These are phyloP conservation scores for Pseudogymnoascus sp. DNA, from an alignment of 2,329 filamentous ascomycete species.

Conservation along the genomic window DNA sequence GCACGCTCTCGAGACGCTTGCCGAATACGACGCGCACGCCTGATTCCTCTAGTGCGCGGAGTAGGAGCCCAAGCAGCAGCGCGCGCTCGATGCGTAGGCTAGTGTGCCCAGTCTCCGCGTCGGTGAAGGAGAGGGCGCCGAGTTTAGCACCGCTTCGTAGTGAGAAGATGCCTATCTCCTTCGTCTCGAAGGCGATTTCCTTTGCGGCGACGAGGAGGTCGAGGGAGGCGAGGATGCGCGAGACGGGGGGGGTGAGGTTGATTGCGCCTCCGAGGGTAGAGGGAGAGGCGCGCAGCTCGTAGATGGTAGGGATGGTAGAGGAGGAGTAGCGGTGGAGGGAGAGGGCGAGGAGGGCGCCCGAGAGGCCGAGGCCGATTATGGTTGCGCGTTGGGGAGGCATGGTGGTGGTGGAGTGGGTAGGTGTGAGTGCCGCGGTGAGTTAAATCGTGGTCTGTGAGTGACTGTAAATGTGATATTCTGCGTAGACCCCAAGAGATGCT, in stretches of 20 bases:
- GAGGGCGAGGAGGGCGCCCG: constrained; percentile 43
- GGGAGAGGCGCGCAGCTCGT: constrained; percentile 39
- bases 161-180: constrained; percentile 26
- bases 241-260: constrained; percentile 40
- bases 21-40: constrained; percentile 16
- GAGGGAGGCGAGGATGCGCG: constrained; percentile 37
- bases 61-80: constrained; percentile 22
- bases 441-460: not conserved
- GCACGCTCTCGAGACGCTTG: not conserved
- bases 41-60: constrained; percentile 15
- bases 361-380: constrained; percentile 45
- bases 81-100: constrained; percentile 26
- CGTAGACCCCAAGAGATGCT: not conserved
- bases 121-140: constrained; percentile 16
- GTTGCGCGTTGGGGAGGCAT: not conserved
- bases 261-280: constrained; percentile 40
- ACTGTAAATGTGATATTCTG: no score
- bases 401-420: not conserved
- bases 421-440: not conserved
- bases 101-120: constrained; percentile 12
- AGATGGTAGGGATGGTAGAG: constrained; percentile 36
- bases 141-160: constrained; percentile 24
- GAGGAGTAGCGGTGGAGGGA: constrained; percentile 38
- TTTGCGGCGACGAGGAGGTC: constrained; percentile 25
- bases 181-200: constrained; percentile 17